Evolutionary conservation across 202 grass and related monocot genomes (phyloP), one percentile per base, ranked within the genome.

Genomic region (Panicum virgatum): DNA sequence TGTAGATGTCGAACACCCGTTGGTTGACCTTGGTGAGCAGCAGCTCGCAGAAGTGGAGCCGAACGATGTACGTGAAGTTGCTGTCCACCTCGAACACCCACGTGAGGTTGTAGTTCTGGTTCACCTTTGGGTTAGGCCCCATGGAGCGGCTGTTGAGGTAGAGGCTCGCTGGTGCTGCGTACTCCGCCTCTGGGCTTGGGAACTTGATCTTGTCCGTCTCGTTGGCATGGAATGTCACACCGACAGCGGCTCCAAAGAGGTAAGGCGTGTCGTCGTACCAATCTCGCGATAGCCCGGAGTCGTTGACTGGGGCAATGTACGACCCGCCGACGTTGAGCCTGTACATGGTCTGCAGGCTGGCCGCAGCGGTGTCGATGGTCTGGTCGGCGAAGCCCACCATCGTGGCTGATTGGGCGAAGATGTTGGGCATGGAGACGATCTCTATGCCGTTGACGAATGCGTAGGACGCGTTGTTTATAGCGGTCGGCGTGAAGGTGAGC

Each of bases 371-470:
- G 12, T 94, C 90, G 9, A 94, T 61, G 16, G 53, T 43, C 71
- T 92, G 86, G 64, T 85, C 66, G 2, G 46, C 34, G 40, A 91
- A 58, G 18, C 88, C 92, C 3, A 94, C 92, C 18, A 92, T 37
- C 0, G 80, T 7, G 3, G 88, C 78, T 1, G 92, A 71, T 0
- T 87, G 61, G 12, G 34, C 42, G 45, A 90, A 94, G 51, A 97
- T 73, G 44, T 88, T 80, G 0, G 94, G 94, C 94, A 94, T 97
- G n/a, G 94, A 97, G 60, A 92, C 40, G 73, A 97, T 75, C 94
- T 97, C 92, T 26, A 94, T 97, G 53, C 94, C 94, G 0, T 94
- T 97, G 47, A 97, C 57, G 77, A 94, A 97, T 16, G 94, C 94
- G 62, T 90, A 97, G n/a, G 94, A 97, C 12, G 83, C 90, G 5